phyloP scores from a whole-genome alignment of 306 rosid genomes.

The Gastrolobium bilobum region DNA sequence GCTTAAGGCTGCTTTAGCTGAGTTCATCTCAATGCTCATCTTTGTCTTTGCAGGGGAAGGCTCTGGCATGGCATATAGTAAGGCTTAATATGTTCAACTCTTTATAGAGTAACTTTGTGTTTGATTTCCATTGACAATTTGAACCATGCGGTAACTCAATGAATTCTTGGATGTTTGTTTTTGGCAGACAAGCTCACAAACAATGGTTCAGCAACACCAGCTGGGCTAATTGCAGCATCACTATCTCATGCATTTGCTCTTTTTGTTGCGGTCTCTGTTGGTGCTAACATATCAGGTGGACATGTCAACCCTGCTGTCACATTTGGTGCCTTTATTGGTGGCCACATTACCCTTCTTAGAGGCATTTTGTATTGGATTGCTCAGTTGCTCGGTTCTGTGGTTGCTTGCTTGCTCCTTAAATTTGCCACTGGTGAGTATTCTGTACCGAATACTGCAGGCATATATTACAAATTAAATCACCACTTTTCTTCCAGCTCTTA shows the following conservation, averaged over 20 bases:
- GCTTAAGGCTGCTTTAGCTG: constrained; percentile 74
- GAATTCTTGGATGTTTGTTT: neutral
- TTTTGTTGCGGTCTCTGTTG: constrained; percentile 80
- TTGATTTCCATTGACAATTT: constrained; percentile 12
- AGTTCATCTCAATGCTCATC: constrained; percentile 80
- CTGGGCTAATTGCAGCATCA: constrained; percentile 76
- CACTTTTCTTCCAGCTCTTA: no score
- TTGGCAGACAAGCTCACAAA: constrained; percentile 73
- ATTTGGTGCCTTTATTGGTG: constrained; percentile 82
- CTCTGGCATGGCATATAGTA: constrained; percentile 82
- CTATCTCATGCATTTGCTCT: constrained; percentile 77
- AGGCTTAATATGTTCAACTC: constrained; percentile 29
- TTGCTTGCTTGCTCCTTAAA: constrained; percentile 84
- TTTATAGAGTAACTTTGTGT: neutral
- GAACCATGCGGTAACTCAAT: neutral
- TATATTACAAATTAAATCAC: no score
- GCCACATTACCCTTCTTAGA: constrained; percentile 72
- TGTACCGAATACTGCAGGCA: no score
- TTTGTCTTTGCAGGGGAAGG: constrained; percentile 88
- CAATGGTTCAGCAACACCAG: constrained; percentile 70
- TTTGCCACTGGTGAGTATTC: constrained; percentile 75
- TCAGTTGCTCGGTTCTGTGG: constrained; percentile 81
- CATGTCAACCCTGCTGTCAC: constrained; percentile 91
- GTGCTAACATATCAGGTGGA: constrained; percentile 82
- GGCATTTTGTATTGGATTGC: constrained; percentile 81